Base-by-base conservation (phyloP, 2,329 filamentous ascomycete species). In the Thelonectria discophora region DNA sequence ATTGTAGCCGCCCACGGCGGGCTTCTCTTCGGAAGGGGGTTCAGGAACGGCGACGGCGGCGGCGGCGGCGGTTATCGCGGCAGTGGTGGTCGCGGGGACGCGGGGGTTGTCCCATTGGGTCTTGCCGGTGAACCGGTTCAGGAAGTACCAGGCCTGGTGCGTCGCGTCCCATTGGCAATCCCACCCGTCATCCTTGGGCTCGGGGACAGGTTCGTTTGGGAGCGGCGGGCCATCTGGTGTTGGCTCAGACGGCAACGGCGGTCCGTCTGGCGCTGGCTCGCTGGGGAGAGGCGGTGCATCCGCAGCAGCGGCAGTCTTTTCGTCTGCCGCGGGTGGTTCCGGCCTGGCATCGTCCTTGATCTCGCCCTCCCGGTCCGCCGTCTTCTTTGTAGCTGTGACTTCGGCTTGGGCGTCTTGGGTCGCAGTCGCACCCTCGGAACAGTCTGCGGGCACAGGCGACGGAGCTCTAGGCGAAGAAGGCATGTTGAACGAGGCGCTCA, bases 81-180 rank as follows among this genome's bases (percentile, higher is more conserved):
- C 47, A 27, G 74, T 48, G 30, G 78, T 77, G 49, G 80, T 79
- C n/a, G n/a, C n/a, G 5, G 89, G 84, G 5, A 94, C 81, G 51
- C 93, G 90, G 6, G 93, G 93, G 72, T 97, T 97, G 37, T 94
- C 90, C 90, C 93, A 95, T 73, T 95, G 93, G 55, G 88, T 88
- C 60, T 85, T 80, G 37, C 86, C 84, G 4, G 91, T 95, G 75
- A 91, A 89, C 68, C 89, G 88, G 75, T 97, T 97, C 81, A 89
- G 88, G 78, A 96, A 97, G 79, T 93, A 96, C 80, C 88, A 97
- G 5, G 87, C 84, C 65, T 89, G 84, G 2, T 85, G 83, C 53
- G 76, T 82, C 21, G 84, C 78, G 70, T 96, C 92, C 91, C 91
- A 96, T 60, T 91, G 82, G 37, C 88, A 88, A 61, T 91, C 88